Evolutionary conservation across 768 basidiomycete species (phyloP).

Genomic region (Tricholoma sp.): DNA sequence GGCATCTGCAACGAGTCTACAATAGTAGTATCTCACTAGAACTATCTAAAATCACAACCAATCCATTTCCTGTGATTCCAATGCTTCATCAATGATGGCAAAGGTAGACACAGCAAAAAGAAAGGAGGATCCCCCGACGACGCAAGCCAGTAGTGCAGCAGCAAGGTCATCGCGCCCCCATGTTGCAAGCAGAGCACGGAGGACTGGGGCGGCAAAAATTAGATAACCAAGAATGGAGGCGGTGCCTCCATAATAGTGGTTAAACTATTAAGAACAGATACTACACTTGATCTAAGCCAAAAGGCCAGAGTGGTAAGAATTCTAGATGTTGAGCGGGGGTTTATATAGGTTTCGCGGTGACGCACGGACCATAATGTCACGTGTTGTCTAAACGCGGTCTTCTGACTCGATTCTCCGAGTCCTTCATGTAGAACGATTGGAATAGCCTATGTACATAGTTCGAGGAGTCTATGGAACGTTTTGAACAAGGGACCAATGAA

Average conservation of each 20-base stretch:
- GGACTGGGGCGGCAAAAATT: slow-evolving; percentile 46
- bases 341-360: slow-evolving; percentile 5
- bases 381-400: background rate
- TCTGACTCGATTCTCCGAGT: too few species aligned
- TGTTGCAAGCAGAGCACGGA: slow-evolving; percentile 56
- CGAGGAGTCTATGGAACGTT: too few species aligned
- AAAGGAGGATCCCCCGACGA: slow-evolving; percentile 51
- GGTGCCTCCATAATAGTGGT: slow-evolving; percentile 57
- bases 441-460: too few species aligned
- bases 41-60: too few species aligned
- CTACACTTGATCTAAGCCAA: slow-evolving; percentile 98
- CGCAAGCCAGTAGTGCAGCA: slow-evolving; percentile 52
- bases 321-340: background rate
- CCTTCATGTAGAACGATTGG: too few species aligned
- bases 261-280: slow-evolving; percentile 93
- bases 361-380: slow-evolving; percentile 11
- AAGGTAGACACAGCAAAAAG: slow-evolving; percentile 21
- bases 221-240: slow-evolving; percentile 54
- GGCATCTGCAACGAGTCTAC: too few species aligned
- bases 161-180: slow-evolving; percentile 50
- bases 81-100: too few species aligned
- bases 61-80: slow-evolving; percentile 14
- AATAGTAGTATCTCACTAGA: too few species aligned
- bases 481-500: too few species aligned
- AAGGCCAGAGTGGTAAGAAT: slow-evolving; percentile 84